Percentiles rank a stretch among this genome's conserved stretches.
Conservation (phyloP, 441 rosid species). For the Populus hybrid region DNA sequence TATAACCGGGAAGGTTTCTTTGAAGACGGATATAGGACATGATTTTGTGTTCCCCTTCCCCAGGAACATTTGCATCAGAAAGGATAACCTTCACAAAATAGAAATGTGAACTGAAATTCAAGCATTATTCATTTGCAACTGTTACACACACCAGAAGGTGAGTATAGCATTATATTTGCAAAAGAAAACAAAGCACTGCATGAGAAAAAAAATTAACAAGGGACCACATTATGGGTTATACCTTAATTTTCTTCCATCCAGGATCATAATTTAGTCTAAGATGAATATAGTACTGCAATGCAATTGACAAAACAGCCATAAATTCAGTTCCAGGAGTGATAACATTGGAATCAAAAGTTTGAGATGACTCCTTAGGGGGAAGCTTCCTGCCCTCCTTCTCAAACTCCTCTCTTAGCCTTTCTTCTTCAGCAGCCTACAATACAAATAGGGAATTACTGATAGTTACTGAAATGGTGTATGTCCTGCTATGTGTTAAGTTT, state of each 20-base stretch:
- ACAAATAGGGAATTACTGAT: no score
- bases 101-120: no score
- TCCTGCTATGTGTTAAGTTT: no score
- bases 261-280: constrained; percentile 78
- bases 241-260: constrained; percentile 90
- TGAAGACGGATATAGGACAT: constrained; percentile 94
- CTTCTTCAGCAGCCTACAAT: constrained; percentile 59
- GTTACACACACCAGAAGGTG: no score
- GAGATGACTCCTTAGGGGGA: constrained; percentile 68
- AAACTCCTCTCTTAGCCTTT: constrained; percentile 68
- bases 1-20: constrained; percentile 83
- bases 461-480: no score
- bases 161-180: no score
- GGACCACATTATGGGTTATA: constrained; percentile 6
- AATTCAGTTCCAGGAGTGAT: constrained; percentile 89
- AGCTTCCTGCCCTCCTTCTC: constrained; percentile 79
- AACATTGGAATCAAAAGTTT: constrained; percentile 73
- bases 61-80: constrained; percentile 97
- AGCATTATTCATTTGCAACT: no score
- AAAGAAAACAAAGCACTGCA: no score
- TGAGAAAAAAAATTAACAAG: no score
- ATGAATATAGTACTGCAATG: constrained; percentile 82
- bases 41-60: constrained; percentile 98
- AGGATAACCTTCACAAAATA: constrained; percentile 33
- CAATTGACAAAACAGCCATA: constrained; percentile 78